Percentiles rank a stretch among this genome's conserved stretches.
These are phyloP conservation scores for Ascodesmis nigricans DNA, from an alignment of 495 filamentous ascomycete species.

Conservation along the genomic window DNA sequence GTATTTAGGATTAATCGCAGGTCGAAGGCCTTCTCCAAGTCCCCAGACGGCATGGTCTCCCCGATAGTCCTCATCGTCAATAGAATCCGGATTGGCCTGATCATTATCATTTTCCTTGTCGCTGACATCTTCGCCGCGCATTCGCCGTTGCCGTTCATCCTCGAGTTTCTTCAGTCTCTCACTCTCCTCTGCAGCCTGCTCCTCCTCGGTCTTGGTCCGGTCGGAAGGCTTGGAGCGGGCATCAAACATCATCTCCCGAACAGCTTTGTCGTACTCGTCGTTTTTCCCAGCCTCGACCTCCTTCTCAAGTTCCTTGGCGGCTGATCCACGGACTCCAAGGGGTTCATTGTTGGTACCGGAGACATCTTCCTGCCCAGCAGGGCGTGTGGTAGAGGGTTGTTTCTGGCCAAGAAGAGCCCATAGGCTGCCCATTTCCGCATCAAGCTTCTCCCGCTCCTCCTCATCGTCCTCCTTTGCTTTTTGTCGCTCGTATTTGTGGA, in stretches of 20 bases:
- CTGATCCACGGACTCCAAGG: slow-evolving; percentile 11
- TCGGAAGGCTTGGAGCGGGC: slow-evolving; percentile 64
- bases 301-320: slow-evolving; percentile 8
- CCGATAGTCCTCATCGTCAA: slow-evolving; percentile 25
- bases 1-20: slow-evolving; percentile 22
- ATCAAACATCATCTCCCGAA: slow-evolving; percentile 63
- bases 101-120: slow-evolving; percentile 27
- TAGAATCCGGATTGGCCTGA: slow-evolving; percentile 15
- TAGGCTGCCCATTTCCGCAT: slow-evolving; percentile 57
- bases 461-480: slow-evolving; percentile 84
- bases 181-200: slow-evolving; percentile 54
- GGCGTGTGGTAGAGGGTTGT: slow-evolving; percentile 23
- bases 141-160: slow-evolving; percentile 46
- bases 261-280: slow-evolving; percentile 52
- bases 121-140: slow-evolving; percentile 42
- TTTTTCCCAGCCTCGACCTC: slow-evolving; percentile 31
- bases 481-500: slow-evolving; percentile 82
- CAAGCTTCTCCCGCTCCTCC: slow-evolving; percentile 59
- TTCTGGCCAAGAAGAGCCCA: slow-evolving; percentile 40
- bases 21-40: slow-evolving; percentile 32
- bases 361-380: slow-evolving; percentile 25
- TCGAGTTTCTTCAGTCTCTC: slow-evolving; percentile 56
- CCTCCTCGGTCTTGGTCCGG: slow-evolving; percentile 76
- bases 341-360: slow-evolving; percentile 20
- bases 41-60: slow-evolving; percentile 33